These are phyloP conservation scores for Pouteria glomerata DNA, from an alignment of 148 eudicot genomes.

Conservation along the genomic window DNA sequence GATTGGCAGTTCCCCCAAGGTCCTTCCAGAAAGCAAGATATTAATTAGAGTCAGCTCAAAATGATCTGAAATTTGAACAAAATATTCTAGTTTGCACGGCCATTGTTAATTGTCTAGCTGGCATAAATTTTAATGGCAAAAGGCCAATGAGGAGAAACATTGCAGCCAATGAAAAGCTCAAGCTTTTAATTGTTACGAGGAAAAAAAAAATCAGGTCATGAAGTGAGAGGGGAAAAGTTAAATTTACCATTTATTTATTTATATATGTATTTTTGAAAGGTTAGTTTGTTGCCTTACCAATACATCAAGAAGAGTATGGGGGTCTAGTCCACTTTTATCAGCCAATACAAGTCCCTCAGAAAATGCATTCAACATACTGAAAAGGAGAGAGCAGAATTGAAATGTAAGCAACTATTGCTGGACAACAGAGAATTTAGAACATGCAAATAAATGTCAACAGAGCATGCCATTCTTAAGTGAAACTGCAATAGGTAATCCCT, in stretches of 20 bases:
- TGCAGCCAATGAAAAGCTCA: too few relatives aligned
- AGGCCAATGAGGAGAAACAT: too few relatives aligned
- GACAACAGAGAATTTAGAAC: background rate
- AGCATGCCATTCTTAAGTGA: background rate
- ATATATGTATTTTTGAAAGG: too few relatives aligned
- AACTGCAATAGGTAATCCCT: background rate
- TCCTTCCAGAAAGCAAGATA: conserved; percentile 44
- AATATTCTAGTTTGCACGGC: too few relatives aligned
- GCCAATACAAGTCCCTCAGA: conserved; percentile 91
- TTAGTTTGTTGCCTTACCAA: conserved; percentile 48
- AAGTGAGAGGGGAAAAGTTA: too few relatives aligned
- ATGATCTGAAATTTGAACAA: background rate
- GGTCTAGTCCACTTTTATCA: conserved; percentile 75
- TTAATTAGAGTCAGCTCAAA: conserved; percentile 2
- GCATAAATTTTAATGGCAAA: too few relatives aligned
- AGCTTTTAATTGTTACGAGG: too few relatives aligned
- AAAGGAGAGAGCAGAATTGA: conserved; percentile 9
- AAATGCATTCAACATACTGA: conserved; percentile 98
- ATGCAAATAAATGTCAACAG: background rate
- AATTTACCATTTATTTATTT: too few relatives aligned
- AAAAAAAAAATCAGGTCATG: too few relatives aligned
- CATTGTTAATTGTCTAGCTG: too few relatives aligned
- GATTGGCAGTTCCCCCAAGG: conserved; percentile 89
- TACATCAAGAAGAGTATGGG: conserved; percentile 77
- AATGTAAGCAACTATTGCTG: background rate